phyloP scores from a whole-genome alignment of 208 protist species.

The Lotmaria passim region DNA sequence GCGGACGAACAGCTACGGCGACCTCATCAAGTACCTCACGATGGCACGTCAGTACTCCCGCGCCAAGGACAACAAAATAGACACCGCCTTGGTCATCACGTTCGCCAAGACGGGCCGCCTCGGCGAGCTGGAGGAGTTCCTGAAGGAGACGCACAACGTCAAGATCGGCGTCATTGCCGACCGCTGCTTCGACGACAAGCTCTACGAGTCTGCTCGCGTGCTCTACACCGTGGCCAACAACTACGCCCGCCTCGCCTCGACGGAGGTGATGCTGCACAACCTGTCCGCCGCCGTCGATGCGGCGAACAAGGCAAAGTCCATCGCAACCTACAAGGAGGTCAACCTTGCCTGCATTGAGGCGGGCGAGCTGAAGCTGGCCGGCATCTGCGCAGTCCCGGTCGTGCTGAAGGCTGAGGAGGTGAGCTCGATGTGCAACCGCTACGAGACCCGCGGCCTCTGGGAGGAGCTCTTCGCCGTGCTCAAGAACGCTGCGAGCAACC shows the following conservation, averaged over 20 bases:
- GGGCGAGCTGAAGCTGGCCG: constrained; percentile 98
- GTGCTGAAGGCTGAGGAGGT: constrained; percentile 98
- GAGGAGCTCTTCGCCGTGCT: constrained; percentile 96
- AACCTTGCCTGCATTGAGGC: constrained; percentile 98
- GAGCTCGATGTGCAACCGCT: constrained; percentile 91
- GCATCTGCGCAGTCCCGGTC: constrained; percentile 98
- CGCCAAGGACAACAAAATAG: constrained; percentile 94
- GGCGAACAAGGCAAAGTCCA: constrained; percentile 98
- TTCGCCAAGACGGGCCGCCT: constrained; percentile 97
- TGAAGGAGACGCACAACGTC: constrained; percentile 97
- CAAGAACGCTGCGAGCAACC: constrained; percentile 93
- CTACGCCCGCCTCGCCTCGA: constrained; percentile 95
- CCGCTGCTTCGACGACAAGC: constrained; percentile 96
- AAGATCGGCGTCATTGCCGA: constrained; percentile 97
- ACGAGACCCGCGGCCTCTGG: constrained; percentile 92
- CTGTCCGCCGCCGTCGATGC: constrained; percentile 97
- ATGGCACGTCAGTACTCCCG: constrained; percentile 96
- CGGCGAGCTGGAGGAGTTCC: constrained; percentile 99
- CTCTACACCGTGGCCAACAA: constrained; percentile 98
- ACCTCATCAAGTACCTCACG: constrained; percentile 98
- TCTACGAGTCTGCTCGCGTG: constrained; percentile 98
- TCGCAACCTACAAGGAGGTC: constrained; percentile 97
- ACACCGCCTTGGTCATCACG: constrained; percentile 98
- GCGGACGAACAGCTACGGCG: constrained; percentile 91
- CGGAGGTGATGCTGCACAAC: constrained; percentile 96